Evolutionary conservation across 139 green algal genomes (phyloP).

Genomic region (Ulvella scutata): DNA sequence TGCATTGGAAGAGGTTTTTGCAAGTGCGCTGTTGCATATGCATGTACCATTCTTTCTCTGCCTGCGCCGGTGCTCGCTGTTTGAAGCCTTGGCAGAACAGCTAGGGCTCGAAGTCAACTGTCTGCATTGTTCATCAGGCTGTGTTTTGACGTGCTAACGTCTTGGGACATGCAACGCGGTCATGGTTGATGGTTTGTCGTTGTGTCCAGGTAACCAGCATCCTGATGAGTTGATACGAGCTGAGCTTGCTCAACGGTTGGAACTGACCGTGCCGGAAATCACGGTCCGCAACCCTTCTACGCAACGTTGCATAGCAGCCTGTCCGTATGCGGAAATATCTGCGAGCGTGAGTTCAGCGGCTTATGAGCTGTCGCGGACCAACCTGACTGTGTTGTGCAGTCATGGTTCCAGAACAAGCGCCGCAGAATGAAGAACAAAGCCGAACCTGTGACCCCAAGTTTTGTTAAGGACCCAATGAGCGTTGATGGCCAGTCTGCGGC

Average conservation of each 20-base stretch:
- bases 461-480: too few relatives aligned
- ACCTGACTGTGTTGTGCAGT: not conserved
- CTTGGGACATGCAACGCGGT: too few relatives aligned
- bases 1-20: not conserved
- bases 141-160: too few relatives aligned
- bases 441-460: too few relatives aligned
- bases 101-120: too few relatives aligned
- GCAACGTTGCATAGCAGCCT: not conserved
- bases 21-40: not conserved
- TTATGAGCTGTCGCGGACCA: too few relatives aligned
- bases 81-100: too few relatives aligned
- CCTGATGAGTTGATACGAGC: not conserved
- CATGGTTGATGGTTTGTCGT: too few relatives aligned
- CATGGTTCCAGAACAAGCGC: constrained; percentile 1
- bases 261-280: not conserved
- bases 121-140: too few relatives aligned
- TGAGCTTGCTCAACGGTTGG: not conserved
- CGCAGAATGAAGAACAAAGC: not conserved
- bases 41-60: not conserved
- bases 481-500: too few relatives aligned
- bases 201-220: not conserved
- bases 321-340: not conserved
- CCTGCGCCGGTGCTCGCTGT: too few relatives aligned
- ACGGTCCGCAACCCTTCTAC: not conserved
- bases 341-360: not conserved